phyloP scores from a whole-genome alignment of 306 rosid genomes.

The Gastrolobium villosum region DNA sequence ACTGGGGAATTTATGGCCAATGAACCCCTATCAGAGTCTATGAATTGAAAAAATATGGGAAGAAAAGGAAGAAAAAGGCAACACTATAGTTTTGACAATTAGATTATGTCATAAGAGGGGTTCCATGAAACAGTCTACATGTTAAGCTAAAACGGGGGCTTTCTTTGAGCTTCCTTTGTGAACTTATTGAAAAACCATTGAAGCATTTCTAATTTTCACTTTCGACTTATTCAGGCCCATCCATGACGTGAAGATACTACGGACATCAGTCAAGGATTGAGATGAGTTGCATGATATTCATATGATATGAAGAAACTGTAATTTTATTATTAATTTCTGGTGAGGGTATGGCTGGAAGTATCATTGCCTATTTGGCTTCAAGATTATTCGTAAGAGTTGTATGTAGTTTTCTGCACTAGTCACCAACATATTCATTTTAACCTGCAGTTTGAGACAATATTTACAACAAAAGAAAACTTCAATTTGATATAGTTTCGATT shows the following conservation, averaged over 20 bases:
- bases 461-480: background rate
- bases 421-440: slow-evolving; percentile 4
- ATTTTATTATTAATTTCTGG: slow-evolving; percentile 3
- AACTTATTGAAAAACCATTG: background rate
- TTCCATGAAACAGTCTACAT: slow-evolving; percentile 14
- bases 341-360: background rate
- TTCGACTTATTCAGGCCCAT: slow-evolving; percentile 71
- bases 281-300: slow-evolving; percentile 22
- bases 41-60: slow-evolving; percentile 10
- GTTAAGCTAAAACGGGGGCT: background rate
- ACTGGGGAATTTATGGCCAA: background rate
- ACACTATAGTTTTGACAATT: background rate
- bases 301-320: slow-evolving; percentile 26
- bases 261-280: slow-evolving; percentile 84
- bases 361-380: background rate
- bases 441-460: background rate
- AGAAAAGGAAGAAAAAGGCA: background rate
- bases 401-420: background rate
- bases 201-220: slow-evolving; percentile 12
- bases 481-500: background rate
- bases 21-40: slow-evolving; percentile 1
- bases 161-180: slow-evolving; percentile 23
- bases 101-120: background rate
- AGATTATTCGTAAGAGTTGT: slow-evolving; percentile 25
- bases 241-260: slow-evolving; percentile 93